phyloP scores from a whole-genome alignment of 306 rosid genomes.

The Mucuna pruriens region DNA sequence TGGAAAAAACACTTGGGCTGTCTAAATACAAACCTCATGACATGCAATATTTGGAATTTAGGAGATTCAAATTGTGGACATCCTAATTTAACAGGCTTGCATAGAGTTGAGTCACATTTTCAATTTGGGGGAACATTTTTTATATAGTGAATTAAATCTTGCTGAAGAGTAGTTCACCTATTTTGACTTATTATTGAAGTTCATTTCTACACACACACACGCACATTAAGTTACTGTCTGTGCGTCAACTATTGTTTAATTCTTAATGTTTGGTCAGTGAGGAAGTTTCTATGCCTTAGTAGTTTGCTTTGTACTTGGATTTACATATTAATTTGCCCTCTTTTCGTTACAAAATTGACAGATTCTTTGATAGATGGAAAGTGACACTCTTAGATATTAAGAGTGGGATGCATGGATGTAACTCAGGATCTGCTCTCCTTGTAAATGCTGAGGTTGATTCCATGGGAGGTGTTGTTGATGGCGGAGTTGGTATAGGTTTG shows the following conservation, averaged over 20 bases:
- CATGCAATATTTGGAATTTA: neutral
- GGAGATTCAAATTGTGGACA: constrained; percentile 3
- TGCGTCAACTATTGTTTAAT: constrained; percentile 1
- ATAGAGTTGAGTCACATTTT: neutral
- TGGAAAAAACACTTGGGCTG: neutral
- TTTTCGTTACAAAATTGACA: constrained; percentile 35
- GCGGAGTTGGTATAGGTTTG: constrained; percentile 93
- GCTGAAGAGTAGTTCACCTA: neutral
- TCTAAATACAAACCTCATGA: neutral
- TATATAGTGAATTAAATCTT: constrained; percentile 10
- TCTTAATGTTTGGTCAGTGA: neutral
- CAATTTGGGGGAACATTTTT: neutral
- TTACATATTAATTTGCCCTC: neutral
- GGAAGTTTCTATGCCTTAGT: constrained; percentile 12
- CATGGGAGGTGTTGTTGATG: constrained; percentile 99
- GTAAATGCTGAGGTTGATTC: constrained; percentile 99
- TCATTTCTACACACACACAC: neutral
- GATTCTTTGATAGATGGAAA: constrained; percentile 63
- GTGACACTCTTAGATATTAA: constrained; percentile 49
- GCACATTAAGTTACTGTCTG: neutral
- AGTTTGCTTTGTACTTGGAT: constrained; percentile 19
- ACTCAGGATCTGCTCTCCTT: constrained; percentile 74
- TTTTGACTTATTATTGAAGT: neutral
- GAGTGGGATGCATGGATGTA: constrained; percentile 91
- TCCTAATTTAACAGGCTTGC: neutral